These are phyloP conservation scores for Diaporthe humulicola DNA, from an alignment of 2,329 filamentous ascomycete genomes.

Conservation along the genomic window DNA sequence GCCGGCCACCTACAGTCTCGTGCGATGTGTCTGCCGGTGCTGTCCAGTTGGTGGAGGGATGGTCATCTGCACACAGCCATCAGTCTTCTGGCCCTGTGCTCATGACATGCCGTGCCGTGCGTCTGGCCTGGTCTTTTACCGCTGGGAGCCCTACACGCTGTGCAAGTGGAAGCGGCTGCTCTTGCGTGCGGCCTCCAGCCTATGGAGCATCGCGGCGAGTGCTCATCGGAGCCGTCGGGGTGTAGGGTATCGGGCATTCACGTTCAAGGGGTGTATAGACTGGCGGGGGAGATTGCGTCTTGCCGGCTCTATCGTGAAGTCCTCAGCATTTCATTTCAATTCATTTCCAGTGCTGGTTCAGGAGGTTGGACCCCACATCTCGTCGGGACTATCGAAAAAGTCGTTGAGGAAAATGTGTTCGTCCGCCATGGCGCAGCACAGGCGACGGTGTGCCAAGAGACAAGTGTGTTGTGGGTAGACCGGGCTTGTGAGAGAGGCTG, in stretches of 20 bases:
- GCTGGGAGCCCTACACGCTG: slow-evolving; percentile 6
- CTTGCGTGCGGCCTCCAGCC: not conserved
- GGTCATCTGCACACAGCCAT: slow-evolving; percentile 26
- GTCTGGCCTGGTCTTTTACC: not conserved
- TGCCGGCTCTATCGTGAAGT: not conserved
- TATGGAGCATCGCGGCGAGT: not conserved
- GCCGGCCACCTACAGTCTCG: slow-evolving; percentile 16
- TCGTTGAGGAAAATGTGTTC: slow-evolving; percentile 1
- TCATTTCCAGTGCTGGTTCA: slow-evolving; percentile 3
- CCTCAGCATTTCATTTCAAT: slow-evolving; percentile 20
- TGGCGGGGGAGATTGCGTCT: slow-evolving; percentile 31
- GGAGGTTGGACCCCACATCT: not conserved
- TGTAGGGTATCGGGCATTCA: not conserved
- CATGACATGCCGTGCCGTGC: not conserved
- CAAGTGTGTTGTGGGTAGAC: not conserved
- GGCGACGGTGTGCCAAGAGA: slow-evolving; percentile 9
- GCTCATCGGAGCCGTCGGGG: slow-evolving; percentile 23
- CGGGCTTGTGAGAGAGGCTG: not conserved
- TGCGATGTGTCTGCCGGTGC: not conserved
- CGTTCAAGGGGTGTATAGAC: slow-evolving; percentile 18
- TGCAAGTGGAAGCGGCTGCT: not conserved
- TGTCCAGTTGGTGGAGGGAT: not conserved
- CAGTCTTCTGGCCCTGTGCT: slow-evolving; percentile 7
- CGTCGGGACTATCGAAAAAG: slow-evolving; percentile 20
- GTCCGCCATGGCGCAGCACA: slow-evolving; percentile 19